A percentile compares a stretch with the other conserved stretches of the same genome.
These are phyloP conservation scores for Jatropha podagrica DNA, from an alignment of 441 rosid genomes.

Conservation along the genomic window DNA sequence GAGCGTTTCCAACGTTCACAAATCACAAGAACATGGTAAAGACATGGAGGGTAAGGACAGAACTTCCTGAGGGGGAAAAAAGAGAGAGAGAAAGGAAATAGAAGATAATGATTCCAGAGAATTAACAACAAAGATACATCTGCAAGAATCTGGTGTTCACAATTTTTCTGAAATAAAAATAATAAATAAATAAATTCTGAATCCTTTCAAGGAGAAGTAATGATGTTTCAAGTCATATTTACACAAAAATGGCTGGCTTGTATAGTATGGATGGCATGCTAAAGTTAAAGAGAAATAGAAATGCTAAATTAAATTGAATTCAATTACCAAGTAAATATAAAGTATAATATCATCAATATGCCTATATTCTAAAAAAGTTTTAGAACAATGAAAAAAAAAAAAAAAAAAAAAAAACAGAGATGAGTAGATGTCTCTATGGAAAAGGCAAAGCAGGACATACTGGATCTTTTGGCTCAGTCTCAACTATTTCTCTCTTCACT, in stretches of 20 bases:
- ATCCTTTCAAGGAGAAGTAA: background rate
- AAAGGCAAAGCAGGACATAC: constrained; percentile 34
- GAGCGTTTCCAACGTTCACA: too few relatives aligned
- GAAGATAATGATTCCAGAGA: background rate
- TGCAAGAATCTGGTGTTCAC: background rate
- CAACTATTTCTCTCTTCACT: constrained; percentile 74
- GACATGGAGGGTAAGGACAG: too few relatives aligned
- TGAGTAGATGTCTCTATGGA: background rate
- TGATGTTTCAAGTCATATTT: background rate
- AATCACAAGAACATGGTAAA: too few relatives aligned
- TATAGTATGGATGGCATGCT: background rate
- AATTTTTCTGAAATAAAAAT: background rate
- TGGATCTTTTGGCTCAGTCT: constrained; percentile 58
- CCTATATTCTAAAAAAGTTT: background rate
- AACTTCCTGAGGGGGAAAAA: too few relatives aligned
- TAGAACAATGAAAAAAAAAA: background rate
- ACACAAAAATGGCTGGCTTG: background rate
- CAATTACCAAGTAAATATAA: background rate
- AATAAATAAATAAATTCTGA: background rate
- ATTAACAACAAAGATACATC: background rate
- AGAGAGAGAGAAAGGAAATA: too few relatives aligned
- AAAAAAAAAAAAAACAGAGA: too few relatives aligned
- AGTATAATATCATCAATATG: background rate
- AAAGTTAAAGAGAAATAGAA: background rate
- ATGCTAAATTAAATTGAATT: background rate